Conservation (phyloP, 805 yeast genomes). For the Sugiyamaella americana region DNA sequence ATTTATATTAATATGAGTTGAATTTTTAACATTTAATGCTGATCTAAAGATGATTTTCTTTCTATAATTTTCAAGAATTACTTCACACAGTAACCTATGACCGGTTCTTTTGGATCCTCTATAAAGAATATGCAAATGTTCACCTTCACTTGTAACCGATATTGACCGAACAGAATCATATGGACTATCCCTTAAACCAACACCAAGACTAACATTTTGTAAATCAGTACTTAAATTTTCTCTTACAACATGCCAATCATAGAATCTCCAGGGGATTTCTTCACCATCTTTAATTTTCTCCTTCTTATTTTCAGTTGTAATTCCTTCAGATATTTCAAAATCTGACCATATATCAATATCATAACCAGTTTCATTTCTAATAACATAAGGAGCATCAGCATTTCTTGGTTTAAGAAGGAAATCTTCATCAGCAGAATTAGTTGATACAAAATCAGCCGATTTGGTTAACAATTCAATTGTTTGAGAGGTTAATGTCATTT, state of each 20-base stretch:
- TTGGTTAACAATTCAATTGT: constrained; percentile 73
- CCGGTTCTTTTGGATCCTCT: constrained; percentile 64
- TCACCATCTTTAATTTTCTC: constrained; percentile 40
- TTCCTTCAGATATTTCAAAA: constrained; percentile 31
- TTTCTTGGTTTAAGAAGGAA: constrained; percentile 51
- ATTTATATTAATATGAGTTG: constrained; percentile 53
- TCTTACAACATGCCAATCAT: constrained; percentile 85
- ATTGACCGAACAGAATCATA: constrained; percentile 52
- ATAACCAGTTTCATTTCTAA: constrained; percentile 79
- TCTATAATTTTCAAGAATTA: constrained; percentile 64
- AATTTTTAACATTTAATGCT: constrained; percentile 62
- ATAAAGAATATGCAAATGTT: constrained; percentile 57
- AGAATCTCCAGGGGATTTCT: constrained; percentile 78
- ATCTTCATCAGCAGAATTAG: constrained; percentile 22
- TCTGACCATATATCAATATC: constrained; percentile 82
- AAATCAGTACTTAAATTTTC: constrained; percentile 67
- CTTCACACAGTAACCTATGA: constrained; percentile 67
- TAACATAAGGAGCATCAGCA: constrained; percentile 72
- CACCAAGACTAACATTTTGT: constrained; percentile 54
- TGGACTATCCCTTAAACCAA: constrained; percentile 46
- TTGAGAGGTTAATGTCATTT: constrained; percentile 73
- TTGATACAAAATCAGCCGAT: constrained; percentile 44
- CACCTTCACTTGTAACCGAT: constrained; percentile 77
- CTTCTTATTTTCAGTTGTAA: constrained; percentile 5
- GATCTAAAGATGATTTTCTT: constrained; percentile 76